A percentile compares a stretch with the other conserved stretches of the same genome.
phyloP scores from a whole-genome alignment of 305 asterid species.

The Fraxinus paxiana region DNA sequence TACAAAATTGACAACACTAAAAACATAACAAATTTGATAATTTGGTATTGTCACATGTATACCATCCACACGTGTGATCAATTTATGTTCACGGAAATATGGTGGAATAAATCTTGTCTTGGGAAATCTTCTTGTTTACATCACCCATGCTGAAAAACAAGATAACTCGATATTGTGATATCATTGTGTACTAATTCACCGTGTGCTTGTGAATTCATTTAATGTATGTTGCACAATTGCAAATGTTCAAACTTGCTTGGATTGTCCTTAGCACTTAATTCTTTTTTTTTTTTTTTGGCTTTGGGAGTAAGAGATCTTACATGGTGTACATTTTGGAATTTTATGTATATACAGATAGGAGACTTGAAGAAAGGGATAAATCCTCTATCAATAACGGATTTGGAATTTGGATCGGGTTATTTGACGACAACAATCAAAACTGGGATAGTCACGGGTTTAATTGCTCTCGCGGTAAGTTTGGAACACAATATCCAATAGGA shows the following conservation, averaged over 20 bases:
- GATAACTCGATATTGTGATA: background rate
- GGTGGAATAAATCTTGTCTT: background rate
- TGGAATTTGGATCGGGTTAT: slow-evolving; percentile 40
- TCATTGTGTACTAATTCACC: background rate
- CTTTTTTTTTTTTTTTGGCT: background rate
- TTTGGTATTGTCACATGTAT: background rate
- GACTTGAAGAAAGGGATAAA: slow-evolving; percentile 44
- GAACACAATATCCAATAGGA: background rate
- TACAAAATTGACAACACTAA: too few species aligned
- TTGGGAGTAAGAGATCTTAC: background rate
- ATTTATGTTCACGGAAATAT: background rate
- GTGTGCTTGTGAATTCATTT: background rate
- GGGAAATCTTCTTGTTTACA: background rate
- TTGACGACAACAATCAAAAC: slow-evolving; percentile 31
- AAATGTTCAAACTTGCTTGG: background rate
- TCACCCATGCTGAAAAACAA: background rate
- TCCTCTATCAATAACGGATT: slow-evolving; percentile 41
- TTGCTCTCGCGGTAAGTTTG: slow-evolving; percentile 23
- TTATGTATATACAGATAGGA: slow-evolving; percentile 33
- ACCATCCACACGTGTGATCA: background rate
- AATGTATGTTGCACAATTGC: background rate
- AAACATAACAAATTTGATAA: background rate
- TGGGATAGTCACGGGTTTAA: slow-evolving; percentile 22
- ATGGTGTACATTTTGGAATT: background rate
- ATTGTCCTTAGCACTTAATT: background rate